Base-by-base conservation (phyloP, 2,329 filamentous ascomycete species). In the Aspergillus texensis region DNA sequence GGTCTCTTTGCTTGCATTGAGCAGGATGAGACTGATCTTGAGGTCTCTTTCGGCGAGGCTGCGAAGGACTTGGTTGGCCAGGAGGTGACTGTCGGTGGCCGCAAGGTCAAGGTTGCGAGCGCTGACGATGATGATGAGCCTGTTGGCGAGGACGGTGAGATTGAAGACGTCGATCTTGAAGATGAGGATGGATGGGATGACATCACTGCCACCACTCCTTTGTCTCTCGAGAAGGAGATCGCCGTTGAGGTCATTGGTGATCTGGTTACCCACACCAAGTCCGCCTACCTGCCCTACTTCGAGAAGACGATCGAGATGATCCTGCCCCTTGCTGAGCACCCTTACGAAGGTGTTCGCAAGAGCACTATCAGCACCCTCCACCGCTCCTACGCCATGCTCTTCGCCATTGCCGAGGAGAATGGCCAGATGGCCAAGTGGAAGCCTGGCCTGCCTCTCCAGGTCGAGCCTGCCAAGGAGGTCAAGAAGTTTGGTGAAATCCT, bases 181-280 rank as follows among this genome's bases (percentile, higher is more conserved):
- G 90, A 93, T 43, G 91, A 94, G 50, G 92, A 93, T 63, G 92
- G 93, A 65, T 93, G 92, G 86, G 91, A 93, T 71, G 91, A 93
- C 71, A 84, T 96, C 55, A 89, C 88, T 62, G 92, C 92, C 57
- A 91, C 96, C 66, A 96, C 93, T 30, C 93, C 93, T 59, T 88
- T 97, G 61, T 93, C 94, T 28, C 87, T 97, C 72, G 95, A 98
- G 85, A 97, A 98, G 81, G 95, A 99, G 80, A 96, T 98, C 71
- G 94, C 95, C 43, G 88, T 97, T 52, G 95, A 99, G 78, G 94
- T 97, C 6, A 86, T 97, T 41, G 95, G 94, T 68, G 95, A 99
- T 75, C 88, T 99, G 66, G 90, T 98, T 73, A 90, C 91, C 54
- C 90, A 96, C 82, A 92, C 92, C 55, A 93, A 92, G 78, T 86